phyloP scores from a whole-genome alignment of 768 basidiomycete species.

The Suillus weaverae region DNA sequence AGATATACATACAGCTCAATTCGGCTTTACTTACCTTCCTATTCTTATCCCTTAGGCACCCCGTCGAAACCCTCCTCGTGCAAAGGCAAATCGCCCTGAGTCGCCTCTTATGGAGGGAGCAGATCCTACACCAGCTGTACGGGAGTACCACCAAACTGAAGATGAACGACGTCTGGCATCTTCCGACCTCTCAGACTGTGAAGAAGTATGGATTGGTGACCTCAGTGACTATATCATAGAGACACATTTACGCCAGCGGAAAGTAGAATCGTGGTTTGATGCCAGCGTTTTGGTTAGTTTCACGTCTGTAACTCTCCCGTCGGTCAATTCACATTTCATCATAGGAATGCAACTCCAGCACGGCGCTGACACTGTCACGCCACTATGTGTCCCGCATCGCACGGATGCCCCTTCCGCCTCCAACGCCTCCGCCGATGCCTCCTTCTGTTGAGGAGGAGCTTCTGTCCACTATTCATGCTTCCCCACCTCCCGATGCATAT shows the following conservation, averaged over 20 bases:
- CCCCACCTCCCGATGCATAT: conserved; percentile 36
- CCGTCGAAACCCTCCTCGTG: conserved; percentile 44
- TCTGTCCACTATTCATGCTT: conserved; percentile 35
- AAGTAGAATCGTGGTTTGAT: conserved; percentile 75
- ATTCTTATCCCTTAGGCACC: conserved; percentile 31
- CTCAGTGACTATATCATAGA: conserved; percentile 68
- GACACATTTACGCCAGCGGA: conserved; percentile 70
- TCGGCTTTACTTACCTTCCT: conserved; percentile 4
- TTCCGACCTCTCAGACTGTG: conserved; percentile 81
- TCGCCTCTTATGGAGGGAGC: conserved; percentile 26
- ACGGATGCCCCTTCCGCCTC: conserved; percentile 43
- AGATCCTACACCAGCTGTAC: conserved; percentile 17
- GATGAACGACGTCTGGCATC: conserved; percentile 53
- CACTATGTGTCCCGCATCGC: conserved; percentile 44
- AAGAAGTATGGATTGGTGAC: conserved; percentile 73
- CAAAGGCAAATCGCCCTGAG: conserved; percentile 35
- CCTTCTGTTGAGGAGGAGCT: conserved; percentile 37
- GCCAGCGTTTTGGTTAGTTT: conserved; percentile 58
- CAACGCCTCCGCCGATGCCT: conserved; percentile 36
- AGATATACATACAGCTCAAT: conserved; percentile 2
- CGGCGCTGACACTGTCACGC: conserved; percentile 45
- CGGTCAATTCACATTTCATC: conserved; percentile 11
- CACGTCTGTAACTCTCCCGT: background rate
- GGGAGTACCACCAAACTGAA: conserved; percentile 30
- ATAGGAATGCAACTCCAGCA: conserved; percentile 69